Evolutionary conservation across 805 yeast genomes (phyloP), one percentile per base, ranked within the genome.

Genomic region (Sugiyamaella lignohabitans): DNA sequence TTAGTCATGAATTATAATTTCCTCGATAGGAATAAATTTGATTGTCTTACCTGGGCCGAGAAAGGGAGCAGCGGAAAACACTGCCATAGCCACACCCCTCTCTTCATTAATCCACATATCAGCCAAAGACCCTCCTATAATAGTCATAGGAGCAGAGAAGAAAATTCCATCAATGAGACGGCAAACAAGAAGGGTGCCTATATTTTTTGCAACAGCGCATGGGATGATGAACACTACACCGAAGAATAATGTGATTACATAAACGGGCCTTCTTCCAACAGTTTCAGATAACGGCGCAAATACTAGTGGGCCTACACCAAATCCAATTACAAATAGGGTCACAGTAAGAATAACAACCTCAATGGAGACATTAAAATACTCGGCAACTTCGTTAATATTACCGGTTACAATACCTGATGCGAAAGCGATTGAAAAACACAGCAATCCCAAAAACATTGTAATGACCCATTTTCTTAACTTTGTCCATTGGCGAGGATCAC

Each of bases 111-210:
- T 68, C 69, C 79, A 85, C 47, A 84, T 70, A 62, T 85, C 95
- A 6, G 87, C 79, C 39, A 85, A 67, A 1, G 84, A 73, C 18
- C 93, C 94, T 29, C 89, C 88, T 6, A 87, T 87, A 24, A 84
- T 82, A 50, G 82, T 78, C 54, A 85, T 68, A 35, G 87, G 84
- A 2, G 85, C 82, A 43, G 87, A 80, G 3, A 88, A 88, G 54
- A 81, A 81, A 40, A 84, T 71, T 0, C 93, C 93, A 11, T 80
- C 78, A 50, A 82, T 64, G 53, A 82, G 77, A 52, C 93, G 74
- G 43, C 81, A 76, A 40, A 82, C 75, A 47, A 82, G 62, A 48
- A 85, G 66, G 29, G 82, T 85, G 5, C 79, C 80, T 23, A 79
- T 75, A 48, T 80, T 81, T 58, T 73, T 58, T 51, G 75, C 72